These are phyloP conservation scores for Garcia nutans DNA, from an alignment of 345 rosid species.

Conservation along the genomic window DNA sequence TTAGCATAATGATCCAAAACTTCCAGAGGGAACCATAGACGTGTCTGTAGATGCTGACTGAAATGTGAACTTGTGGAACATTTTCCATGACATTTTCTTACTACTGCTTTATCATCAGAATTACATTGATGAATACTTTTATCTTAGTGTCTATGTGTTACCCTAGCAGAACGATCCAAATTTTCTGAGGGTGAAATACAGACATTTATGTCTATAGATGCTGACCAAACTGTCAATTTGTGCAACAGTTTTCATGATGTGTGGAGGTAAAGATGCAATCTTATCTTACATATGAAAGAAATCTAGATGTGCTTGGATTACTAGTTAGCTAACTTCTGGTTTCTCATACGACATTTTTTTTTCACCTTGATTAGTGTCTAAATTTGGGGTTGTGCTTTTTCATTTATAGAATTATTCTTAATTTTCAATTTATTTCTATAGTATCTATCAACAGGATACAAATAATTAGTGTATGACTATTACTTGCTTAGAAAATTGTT, in stretches of 20 bases:
- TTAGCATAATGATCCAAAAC: slow-evolving; percentile 67
- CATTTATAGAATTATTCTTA: too few relatives aligned
- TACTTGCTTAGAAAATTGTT: too few relatives aligned
- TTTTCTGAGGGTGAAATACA: slow-evolving; percentile 95
- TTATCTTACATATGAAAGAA: not conserved
- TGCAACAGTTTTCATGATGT: slow-evolving; percentile 88
- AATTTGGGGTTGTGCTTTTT: too few relatives aligned
- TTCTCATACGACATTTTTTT: too few relatives aligned
- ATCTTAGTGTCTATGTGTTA: slow-evolving; percentile 67
- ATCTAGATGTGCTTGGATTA: not conserved
- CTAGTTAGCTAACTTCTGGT: too few relatives aligned
- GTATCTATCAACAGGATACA: too few relatives aligned
- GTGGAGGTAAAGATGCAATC: slow-evolving; percentile 68
- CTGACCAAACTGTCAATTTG: slow-evolving; percentile 83
- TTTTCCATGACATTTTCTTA: slow-evolving; percentile 63
- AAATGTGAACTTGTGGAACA: slow-evolving; percentile 77
- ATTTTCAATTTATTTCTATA: too few relatives aligned
- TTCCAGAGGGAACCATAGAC: slow-evolving; percentile 91
- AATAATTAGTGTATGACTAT: too few relatives aligned
- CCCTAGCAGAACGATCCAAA: slow-evolving; percentile 64
- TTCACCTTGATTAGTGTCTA: too few relatives aligned
- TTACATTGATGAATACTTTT: slow-evolving; percentile 24
- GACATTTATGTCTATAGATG: slow-evolving; percentile 96
- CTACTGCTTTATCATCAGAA: slow-evolving; percentile 7
- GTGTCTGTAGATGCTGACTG: slow-evolving; percentile 96